These are phyloP conservation scores for Euryodendron excelsum DNA, from an alignment of 148 eudicot species.

Conservation along the genomic window DNA sequence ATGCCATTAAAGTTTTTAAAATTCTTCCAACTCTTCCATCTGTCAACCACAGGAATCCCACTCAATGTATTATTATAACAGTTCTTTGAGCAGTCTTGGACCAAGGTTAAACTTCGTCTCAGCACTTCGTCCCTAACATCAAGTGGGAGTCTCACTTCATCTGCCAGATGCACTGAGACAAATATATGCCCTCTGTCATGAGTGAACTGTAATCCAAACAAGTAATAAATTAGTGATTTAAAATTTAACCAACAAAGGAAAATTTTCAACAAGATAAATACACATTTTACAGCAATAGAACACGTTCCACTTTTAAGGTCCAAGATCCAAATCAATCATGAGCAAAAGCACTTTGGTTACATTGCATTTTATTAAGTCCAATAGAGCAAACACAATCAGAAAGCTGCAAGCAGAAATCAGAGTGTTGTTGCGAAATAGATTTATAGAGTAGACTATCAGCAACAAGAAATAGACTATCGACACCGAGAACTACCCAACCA, in stretches of 20 bases:
- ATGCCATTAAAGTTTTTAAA: slow-evolving; percentile 36
- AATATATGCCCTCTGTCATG: slow-evolving; percentile 78
- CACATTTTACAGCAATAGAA: background rate
- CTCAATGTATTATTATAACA: slow-evolving; percentile 55
- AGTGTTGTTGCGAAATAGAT: too few relatives aligned
- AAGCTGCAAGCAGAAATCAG: too few relatives aligned
- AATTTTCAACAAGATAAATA: background rate
- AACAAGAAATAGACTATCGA: too few relatives aligned
- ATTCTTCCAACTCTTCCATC: slow-evolving; percentile 64
- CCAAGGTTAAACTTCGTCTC: slow-evolving; percentile 33
- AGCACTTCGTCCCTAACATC: slow-evolving; percentile 56
- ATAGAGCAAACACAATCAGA: too few relatives aligned
- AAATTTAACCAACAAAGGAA: background rate
- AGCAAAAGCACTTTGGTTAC: too few relatives aligned
- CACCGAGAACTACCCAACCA: too few relatives aligned
- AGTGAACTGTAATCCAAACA: slow-evolving; percentile 58
- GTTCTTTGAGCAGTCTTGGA: slow-evolving; percentile 23
- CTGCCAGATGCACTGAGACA: slow-evolving; percentile 75
- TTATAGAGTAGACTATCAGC: too few relatives aligned
- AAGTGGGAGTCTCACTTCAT: slow-evolving; percentile 52
- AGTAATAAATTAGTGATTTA: background rate
- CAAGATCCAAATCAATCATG: background rate
- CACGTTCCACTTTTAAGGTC: background rate
- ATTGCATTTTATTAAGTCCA: too few relatives aligned
- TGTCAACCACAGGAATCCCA: slow-evolving; percentile 67